Percentiles rank a stretch among this genome's conserved stretches.
phyloP scores from a whole-genome alignment of 2,329 filamentous ascomycete species.

The Dendryphion nanum region DNA sequence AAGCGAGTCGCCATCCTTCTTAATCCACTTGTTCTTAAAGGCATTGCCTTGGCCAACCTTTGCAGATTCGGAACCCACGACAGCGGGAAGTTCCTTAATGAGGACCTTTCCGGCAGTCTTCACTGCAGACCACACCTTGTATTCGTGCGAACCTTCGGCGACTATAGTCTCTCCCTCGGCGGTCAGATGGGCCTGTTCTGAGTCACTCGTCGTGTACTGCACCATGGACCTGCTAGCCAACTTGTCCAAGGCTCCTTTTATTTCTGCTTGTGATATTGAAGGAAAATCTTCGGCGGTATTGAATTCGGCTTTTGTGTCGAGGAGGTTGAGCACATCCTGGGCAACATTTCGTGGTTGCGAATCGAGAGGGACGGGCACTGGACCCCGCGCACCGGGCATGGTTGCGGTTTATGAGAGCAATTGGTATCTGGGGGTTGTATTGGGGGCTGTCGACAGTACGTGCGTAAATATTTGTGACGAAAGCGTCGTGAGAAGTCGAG shows the following conservation, averaged over 20 bases:
- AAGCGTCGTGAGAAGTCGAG: too few relatives aligned
- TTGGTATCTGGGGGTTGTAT: too few relatives aligned
- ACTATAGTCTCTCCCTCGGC: constrained; percentile 75
- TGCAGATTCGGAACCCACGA: constrained; percentile 71
- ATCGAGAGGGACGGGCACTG: constrained; percentile 45
- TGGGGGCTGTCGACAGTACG: too few relatives aligned
- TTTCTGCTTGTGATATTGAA: constrained; percentile 44
- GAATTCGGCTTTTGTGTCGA: constrained; percentile 49
- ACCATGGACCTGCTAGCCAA: constrained; percentile 84
- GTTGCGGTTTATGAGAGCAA: too few relatives aligned
- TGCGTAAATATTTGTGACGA: too few relatives aligned
- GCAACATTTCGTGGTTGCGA: constrained; percentile 55
- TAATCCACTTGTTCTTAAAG: constrained; percentile 73
- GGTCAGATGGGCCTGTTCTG: constrained; percentile 74
- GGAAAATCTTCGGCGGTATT: constrained; percentile 53
- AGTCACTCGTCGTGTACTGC: constrained; percentile 77
- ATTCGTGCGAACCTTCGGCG: constrained; percentile 51
- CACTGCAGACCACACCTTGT: constrained; percentile 51
- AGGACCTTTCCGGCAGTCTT: constrained; percentile 44
- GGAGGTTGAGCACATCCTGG: constrained; percentile 77
- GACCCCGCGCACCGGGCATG: constrained; percentile 48
- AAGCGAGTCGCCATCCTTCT: constrained; percentile 58
- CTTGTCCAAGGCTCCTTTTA: constrained; percentile 88
- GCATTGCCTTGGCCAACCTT: constrained; percentile 94
- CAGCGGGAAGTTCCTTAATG: constrained; percentile 50